A percentile compares a stretch with the other conserved stretches of the same genome.
phyloP scores from a whole-genome alignment of 1,139 yeast genomes.

The Yamadazyma jaroonii region DNA sequence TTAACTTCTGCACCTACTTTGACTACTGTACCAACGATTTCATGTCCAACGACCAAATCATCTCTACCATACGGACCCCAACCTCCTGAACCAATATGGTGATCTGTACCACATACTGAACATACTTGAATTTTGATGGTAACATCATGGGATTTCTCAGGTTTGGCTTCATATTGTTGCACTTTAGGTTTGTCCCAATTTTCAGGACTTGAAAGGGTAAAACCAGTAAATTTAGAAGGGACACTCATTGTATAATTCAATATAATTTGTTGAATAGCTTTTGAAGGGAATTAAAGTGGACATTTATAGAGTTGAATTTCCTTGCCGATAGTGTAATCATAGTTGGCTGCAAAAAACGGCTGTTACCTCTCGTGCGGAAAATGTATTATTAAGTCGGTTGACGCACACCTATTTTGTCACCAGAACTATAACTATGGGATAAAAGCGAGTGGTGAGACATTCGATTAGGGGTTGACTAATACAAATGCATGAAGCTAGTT shows the following conservation, averaged over 20 bases:
- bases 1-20: constrained; percentile 37
- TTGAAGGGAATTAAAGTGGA: no score
- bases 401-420: no score
- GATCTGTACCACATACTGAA: constrained; percentile 42
- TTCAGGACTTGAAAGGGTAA: constrained; percentile 39
- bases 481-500: no score
- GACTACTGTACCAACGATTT: constrained; percentile 52
- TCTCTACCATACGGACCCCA: constrained; percentile 35
- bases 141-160: constrained; percentile 27
- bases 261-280: no score
- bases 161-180: constrained; percentile 28
- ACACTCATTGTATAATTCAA: background rate
- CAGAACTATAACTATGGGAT: no score
- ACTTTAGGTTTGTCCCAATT: constrained; percentile 37
- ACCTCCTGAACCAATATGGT: constrained; percentile 38
- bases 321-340: no score
- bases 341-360: no score
- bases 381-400: no score
- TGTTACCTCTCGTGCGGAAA: no score
- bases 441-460: no score
- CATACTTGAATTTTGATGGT: constrained; percentile 33
- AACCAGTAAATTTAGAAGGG: constrained; percentile 21
- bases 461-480: no score
- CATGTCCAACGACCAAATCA: constrained; percentile 37
- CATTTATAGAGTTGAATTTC: background rate